phyloP scores from a whole-genome alignment of 768 basidiomycete species.

The Tulasnella sp. region DNA sequence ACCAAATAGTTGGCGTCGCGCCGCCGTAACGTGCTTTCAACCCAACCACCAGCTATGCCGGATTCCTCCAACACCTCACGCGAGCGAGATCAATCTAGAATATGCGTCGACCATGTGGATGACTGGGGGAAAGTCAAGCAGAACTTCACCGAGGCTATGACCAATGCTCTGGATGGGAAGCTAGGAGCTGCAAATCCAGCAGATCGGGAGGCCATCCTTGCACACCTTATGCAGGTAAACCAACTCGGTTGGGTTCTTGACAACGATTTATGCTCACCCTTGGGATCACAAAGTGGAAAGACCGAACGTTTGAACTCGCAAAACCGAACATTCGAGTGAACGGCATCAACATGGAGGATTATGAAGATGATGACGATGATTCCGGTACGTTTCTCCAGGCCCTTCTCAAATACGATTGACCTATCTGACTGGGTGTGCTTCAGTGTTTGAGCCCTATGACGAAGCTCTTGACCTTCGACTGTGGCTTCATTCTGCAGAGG shows the following conservation, averaged over 20 bases:
- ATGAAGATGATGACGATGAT: constrained; percentile 19
- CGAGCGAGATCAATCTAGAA: constrained; percentile 13
- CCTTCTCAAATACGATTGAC: not conserved
- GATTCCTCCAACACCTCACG: constrained; percentile 14
- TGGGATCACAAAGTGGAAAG: constrained; percentile 17
- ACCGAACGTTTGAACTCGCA: constrained; percentile 25
- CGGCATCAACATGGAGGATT: constrained; percentile 29
- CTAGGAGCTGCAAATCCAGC: not conserved
- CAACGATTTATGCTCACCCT: not conserved
- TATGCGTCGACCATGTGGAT: constrained; percentile 4
- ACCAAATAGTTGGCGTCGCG: no score
- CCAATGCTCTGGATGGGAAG: not conserved
- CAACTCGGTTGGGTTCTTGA: not conserved
- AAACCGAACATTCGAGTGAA: constrained; percentile 29
- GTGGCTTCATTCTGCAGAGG: constrained; percentile 23
- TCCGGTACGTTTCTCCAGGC: not conserved
- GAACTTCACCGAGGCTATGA: constrained; percentile 3
- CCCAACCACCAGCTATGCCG: not conserved
- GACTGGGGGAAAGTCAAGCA: constrained; percentile 12
- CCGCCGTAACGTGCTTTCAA: no score
- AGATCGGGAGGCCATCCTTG: constrained; percentile 7
- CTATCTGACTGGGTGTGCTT: not conserved
- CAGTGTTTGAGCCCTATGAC: constrained; percentile 31
- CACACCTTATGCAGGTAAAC: constrained; percentile 13
- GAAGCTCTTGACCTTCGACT: constrained; percentile 28